A percentile compares a stretch with the other conserved stretches of the same genome.
Conservation (phyloP, 371 early-diverging fungal genomes). For the Phascolomyces articulosus region DNA sequence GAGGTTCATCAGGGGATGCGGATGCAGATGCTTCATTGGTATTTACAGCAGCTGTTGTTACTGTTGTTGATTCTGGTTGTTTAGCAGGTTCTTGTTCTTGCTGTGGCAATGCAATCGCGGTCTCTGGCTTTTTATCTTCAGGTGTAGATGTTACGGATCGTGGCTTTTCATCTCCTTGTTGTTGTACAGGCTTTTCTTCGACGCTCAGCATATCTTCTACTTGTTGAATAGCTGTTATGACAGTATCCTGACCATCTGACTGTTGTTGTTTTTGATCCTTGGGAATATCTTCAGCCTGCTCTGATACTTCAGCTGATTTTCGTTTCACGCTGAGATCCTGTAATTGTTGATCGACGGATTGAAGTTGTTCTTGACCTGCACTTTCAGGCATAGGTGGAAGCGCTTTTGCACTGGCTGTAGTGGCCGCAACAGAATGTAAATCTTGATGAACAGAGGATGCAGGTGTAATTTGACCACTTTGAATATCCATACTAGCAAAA, state of each 20-base stretch:
- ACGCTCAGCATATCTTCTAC: constrained; percentile 17
- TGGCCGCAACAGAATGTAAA: not conserved
- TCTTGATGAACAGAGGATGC: constrained; percentile 15
- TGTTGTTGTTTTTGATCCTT: not conserved
- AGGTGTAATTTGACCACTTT: not conserved
- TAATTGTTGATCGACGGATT: constrained; percentile 35
- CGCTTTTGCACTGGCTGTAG: not conserved
- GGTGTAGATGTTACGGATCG: not conserved
- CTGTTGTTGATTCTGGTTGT: not conserved
- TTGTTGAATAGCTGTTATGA: constrained; percentile 18
- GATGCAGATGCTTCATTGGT: constrained; percentile 7
- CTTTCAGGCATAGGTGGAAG: constrained; percentile 15
- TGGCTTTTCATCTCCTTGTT: not conserved
- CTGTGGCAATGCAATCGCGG: not conserved
- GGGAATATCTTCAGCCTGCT: not conserved
- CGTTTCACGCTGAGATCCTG: constrained; percentile 22
- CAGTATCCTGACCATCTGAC: not conserved
- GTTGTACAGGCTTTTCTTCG: not conserved
- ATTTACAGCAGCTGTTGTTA: not conserved
- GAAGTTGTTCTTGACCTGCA: constrained; percentile 28
- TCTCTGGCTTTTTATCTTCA: constrained; percentile 1
- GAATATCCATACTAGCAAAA: constrained; percentile 11
- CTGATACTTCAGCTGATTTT: not conserved
- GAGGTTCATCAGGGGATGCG: constrained; percentile 5
- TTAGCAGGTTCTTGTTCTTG: not conserved